Evolutionary conservation across 495 filamentous ascomycete species (phyloP).

Genomic region (Aspergillus taichungensis): DNA sequence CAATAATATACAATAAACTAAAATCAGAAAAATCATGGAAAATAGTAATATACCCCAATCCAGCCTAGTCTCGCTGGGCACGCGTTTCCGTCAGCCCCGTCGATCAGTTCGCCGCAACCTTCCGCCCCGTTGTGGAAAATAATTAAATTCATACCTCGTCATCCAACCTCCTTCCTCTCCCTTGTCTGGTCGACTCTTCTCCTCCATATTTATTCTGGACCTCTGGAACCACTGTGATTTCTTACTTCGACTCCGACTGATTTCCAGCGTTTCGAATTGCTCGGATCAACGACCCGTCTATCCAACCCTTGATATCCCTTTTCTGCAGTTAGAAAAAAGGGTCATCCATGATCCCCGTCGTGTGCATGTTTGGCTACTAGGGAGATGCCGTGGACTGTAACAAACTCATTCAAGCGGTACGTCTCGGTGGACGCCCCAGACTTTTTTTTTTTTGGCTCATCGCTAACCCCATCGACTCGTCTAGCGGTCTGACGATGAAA

Average conservation of each 20-base stretch:
- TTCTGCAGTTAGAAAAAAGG: too few relatives aligned
- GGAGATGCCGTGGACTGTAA: slow-evolving; percentile 49
- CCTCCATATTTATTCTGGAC: too few relatives aligned
- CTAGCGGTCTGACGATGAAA: slow-evolving; percentile 45
- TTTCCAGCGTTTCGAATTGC: too few relatives aligned
- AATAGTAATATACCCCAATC: slow-evolving; percentile 20
- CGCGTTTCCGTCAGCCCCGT: slow-evolving; percentile 18
- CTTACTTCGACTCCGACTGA: too few relatives aligned
- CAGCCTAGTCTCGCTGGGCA: slow-evolving; percentile 16
- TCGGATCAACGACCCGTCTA: too few relatives aligned
- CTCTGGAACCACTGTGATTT: too few relatives aligned
- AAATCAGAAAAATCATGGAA: background rate
- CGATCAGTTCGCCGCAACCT: slow-evolving; percentile 16
- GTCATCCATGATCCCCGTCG: slow-evolving; percentile 15
- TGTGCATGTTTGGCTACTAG: slow-evolving; percentile 15
- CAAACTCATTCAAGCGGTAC: slow-evolving; percentile 50
- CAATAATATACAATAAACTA: background rate
- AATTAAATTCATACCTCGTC: slow-evolving; percentile 8
- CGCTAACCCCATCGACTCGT: slow-evolving; percentile 1
- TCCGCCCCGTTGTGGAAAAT: slow-evolving; percentile 12
- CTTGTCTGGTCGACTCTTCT: background rate
- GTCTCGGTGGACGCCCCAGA: background rate
- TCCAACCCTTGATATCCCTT: too few relatives aligned
- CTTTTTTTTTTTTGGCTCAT: background rate
- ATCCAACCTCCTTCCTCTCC: background rate